Evolutionary conservation across 2,329 filamentous ascomycete genomes (phyloP), one percentile per base, ranked within the genome.

Genomic region (Madurella fahalii): DNA sequence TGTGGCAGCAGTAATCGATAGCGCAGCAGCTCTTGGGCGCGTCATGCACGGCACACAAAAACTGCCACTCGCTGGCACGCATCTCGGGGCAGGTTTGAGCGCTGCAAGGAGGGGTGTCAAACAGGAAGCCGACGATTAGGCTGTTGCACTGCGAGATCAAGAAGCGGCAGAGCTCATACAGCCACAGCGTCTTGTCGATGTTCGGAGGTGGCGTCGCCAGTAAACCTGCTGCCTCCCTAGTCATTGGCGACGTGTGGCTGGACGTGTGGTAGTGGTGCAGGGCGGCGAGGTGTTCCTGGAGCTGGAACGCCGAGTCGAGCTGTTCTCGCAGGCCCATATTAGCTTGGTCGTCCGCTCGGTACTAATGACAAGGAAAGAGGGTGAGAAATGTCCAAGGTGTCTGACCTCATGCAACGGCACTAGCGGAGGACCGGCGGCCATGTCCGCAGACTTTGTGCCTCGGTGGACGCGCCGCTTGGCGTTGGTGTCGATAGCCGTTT

Each of bases 1-100:
- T 99, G 70, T 99, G 94, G 70, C 93, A 97, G 79, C 92, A 96
- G 75, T 99, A 99, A 74, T 99, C 94, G 67, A 99, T 96, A 49
- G 94, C 94, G 72, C 93, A 96, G 76, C 94, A 99, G 65, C 87
- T 89, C 74, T 97, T 97, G 47, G 94, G 94, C 47, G 91, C 88
- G 68, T 97, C 93, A 70, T 99, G 94, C 2, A 97, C 94, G 48
- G 94, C 94, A 74, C 94, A 99, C 46, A 99, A 83, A 67, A 97
- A 99, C 74, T 99, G 94, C 94, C 94, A 99, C 76, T 99, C 93
- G 31, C 89, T 94, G 2, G 94, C 94, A 67, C 94, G 91, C 94
- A 99, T 99, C 74, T 99, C 94, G 32, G 92, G 91, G 67, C 94
- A 99, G 1, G 94, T 96, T 60, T 80, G 79, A 13, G 89, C 83